Evolutionary conservation across 192 early-diverging fungal genomes (phyloP).

Genomic region (Entrophospora sp.): DNA sequence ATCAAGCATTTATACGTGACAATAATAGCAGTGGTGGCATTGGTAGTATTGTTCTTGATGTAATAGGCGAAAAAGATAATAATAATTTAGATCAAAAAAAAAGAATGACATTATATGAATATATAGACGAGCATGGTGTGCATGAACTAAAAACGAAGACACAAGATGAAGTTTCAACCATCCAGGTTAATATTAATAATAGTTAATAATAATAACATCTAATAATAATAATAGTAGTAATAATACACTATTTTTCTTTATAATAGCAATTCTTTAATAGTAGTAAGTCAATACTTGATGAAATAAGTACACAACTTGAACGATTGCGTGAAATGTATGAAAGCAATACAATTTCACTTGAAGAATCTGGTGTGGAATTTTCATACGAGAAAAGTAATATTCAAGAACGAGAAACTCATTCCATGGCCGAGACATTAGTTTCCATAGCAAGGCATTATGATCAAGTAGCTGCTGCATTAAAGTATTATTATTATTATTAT

Average conservation of each 20-base stretch:
- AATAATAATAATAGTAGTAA: neutral
- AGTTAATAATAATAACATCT: neutral
- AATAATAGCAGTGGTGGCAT: too few relatives aligned
- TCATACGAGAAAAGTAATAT: slow-evolving; percentile 21
- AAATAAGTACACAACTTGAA: neutral
- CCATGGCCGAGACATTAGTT: slow-evolving; percentile 38
- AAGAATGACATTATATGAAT: slow-evolving; percentile 17
- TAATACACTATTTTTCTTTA: neutral
- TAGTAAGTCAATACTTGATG: neutral
- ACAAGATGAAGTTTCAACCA: slow-evolving; percentile 13
- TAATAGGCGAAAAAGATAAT: neutral
- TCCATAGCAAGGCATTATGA: slow-evolving; percentile 38
- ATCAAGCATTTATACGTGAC: neutral
- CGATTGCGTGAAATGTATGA: neutral
- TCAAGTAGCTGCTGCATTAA: slow-evolving; percentile 34
- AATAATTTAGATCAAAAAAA: neutral
- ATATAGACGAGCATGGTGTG: slow-evolving; percentile 14
- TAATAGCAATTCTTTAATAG: neutral
- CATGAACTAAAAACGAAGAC: slow-evolving; percentile 17
- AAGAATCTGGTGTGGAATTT: slow-evolving; percentile 27
- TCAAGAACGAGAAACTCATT: slow-evolving; percentile 28
- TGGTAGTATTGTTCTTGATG: too few relatives aligned
- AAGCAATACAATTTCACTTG: slow-evolving; percentile 22
- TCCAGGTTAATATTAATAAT: slow-evolving; percentile 3
- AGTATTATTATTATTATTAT: too few relatives aligned